These are phyloP conservation scores for Hibiscus mutabilis DNA, from an alignment of 345 rosid species.

Conservation along the genomic window DNA sequence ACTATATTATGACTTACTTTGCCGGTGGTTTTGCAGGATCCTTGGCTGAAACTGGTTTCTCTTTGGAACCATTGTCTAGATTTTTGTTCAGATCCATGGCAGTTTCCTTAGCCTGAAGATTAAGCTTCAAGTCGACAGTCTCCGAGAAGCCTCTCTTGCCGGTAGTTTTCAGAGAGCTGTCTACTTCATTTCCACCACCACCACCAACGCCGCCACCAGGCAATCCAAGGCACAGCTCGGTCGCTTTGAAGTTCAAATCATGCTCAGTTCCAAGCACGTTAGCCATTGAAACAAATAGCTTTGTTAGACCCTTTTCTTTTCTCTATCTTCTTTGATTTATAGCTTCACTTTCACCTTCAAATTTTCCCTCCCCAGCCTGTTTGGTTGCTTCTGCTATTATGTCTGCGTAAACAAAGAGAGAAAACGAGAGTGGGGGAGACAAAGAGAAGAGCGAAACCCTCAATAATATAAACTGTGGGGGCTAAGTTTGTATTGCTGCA, in stretches of 20 bases:
- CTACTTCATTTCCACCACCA: constrained; percentile 17
- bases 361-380: neutral
- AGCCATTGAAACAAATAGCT: constrained; percentile 18
- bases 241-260: too few species aligned
- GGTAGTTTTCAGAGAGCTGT: constrained; percentile 25
- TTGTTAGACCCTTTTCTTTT: constrained; percentile 2
- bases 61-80: constrained; percentile 25
- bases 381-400: constrained; percentile 7
- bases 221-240: constrained; percentile 52
- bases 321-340: neutral
- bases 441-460: constrained; percentile 11
- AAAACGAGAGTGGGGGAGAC: neutral
- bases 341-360: neutral
- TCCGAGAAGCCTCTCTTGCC: constrained; percentile 74
- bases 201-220: constrained; percentile 24
- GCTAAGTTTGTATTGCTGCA: constrained; percentile 22
- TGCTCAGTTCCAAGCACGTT: constrained; percentile 15
- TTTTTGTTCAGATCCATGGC: constrained; percentile 36
- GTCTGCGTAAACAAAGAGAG: neutral
- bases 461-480: constrained; percentile 35
- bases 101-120: constrained; percentile 40
- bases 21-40: constrained; percentile 69
- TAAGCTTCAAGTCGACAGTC: constrained; percentile 71
- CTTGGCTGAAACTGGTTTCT: constrained; percentile 31
- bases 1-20: constrained; percentile 36